Percentiles rank a stretch among this genome's conserved stretches.
Evolutionary conservation across 2,329 filamentous ascomycete species (phyloP).

Genomic region (Colletotrichum trifolii): DNA sequence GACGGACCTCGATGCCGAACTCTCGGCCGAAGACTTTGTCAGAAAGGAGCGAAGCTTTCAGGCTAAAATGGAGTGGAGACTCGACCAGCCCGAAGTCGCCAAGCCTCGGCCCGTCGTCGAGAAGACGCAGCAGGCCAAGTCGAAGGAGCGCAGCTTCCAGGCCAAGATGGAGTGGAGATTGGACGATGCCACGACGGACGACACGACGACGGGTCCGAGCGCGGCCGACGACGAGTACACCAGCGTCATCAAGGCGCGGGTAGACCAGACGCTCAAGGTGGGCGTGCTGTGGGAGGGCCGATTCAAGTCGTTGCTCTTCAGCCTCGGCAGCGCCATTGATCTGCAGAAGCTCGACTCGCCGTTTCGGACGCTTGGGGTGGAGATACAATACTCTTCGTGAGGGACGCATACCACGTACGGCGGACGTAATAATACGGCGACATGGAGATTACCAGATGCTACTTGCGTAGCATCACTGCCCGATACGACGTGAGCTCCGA

Average conservation of each 20-base stretch:
- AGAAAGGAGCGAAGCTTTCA: conserved; percentile 56
- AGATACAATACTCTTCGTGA: conserved; percentile 86
- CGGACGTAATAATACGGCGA: not conserved
- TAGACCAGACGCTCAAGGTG: conserved; percentile 89
- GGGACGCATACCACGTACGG: not conserved
- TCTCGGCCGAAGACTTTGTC: conserved; percentile 37
- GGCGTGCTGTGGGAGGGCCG: conserved; percentile 93
- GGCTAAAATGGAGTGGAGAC: conserved; percentile 61
- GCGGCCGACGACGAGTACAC: conserved; percentile 69
- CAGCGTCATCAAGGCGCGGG: conserved; percentile 87
- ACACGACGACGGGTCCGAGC: conserved; percentile 16
- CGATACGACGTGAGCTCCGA: conserved; percentile 22
- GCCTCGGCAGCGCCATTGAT: conserved; percentile 87
- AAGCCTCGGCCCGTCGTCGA: not conserved
- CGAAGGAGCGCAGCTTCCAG: conserved; percentile 59
- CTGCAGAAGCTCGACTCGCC: conserved; percentile 80
- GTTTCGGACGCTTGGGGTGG: conserved; percentile 79
- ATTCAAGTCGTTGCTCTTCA: conserved; percentile 92
- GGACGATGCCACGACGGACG: conserved; percentile 50
- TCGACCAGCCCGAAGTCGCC: conserved; percentile 49
- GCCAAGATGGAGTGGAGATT: conserved; percentile 64
- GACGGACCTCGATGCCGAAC: conserved; percentile 22
- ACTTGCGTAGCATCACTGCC: not conserved
- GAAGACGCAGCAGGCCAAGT: conserved; percentile 15
- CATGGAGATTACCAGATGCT: not conserved